Percentiles rank a stretch among this genome's conserved stretches.
These are phyloP conservation scores for Magnusiomyces paraingens DNA, from an alignment of 1,139 yeast species.

Conservation along the genomic window DNA sequence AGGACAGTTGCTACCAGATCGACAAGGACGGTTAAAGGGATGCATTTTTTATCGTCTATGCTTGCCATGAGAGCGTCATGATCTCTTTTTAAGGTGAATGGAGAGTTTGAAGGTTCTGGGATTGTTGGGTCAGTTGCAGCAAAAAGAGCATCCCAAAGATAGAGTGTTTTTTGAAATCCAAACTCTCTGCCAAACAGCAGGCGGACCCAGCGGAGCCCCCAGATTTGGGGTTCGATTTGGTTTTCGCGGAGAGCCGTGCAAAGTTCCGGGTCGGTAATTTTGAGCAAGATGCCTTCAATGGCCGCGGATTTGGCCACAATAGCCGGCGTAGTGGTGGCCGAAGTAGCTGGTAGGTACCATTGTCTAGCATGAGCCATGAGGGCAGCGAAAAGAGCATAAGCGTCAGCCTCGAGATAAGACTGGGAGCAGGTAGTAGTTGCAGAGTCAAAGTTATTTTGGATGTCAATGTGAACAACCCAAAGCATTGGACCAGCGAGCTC, in stretches of 20 bases:
- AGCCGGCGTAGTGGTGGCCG: slow-evolving; percentile 22
- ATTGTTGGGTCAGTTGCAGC: slow-evolving; percentile 22
- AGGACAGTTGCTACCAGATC: slow-evolving; percentile 33
- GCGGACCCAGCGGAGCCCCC: slow-evolving; percentile 54
- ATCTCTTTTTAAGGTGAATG: background rate
- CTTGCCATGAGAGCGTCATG: background rate
- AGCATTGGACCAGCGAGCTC: slow-evolving; percentile 49
- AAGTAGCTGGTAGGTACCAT: slow-evolving; percentile 26
- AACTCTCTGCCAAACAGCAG: slow-evolving; percentile 48
- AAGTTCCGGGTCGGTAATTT: slow-evolving; percentile 35
- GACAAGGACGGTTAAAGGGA: slow-evolving; percentile 22
- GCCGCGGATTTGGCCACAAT: slow-evolving; percentile 28
- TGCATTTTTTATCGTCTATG: background rate
- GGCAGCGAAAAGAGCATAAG: slow-evolving; percentile 29
- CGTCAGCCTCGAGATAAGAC: slow-evolving; percentile 24
- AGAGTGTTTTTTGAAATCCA: slow-evolving; percentile 26
- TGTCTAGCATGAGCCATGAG: slow-evolving; percentile 30
- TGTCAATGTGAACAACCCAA: slow-evolving; percentile 25
- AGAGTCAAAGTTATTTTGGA: background rate
- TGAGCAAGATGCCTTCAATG: slow-evolving; percentile 35
- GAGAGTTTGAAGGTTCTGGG: background rate
- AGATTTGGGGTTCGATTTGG: slow-evolving; percentile 51
- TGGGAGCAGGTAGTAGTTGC: background rate
- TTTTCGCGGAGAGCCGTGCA: slow-evolving; percentile 35
- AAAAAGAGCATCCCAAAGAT: slow-evolving; percentile 36